Evolutionary conservation across 768 basidiomycete species (phyloP).

Genomic region (Mycena sanguinolenta): DNA sequence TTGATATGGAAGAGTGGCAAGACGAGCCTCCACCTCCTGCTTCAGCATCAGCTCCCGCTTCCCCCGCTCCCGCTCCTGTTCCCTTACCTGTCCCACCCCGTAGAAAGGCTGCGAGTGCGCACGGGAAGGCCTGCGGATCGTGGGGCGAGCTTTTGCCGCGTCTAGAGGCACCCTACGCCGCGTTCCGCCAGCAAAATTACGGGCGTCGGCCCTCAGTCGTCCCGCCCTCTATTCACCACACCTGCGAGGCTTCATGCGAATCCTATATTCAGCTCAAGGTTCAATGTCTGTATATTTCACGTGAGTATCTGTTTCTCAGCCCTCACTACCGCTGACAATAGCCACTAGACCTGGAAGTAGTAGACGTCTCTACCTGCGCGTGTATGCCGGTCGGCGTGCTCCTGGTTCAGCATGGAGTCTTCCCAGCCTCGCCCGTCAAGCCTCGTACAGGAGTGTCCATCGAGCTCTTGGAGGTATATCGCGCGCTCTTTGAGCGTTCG

Average conservation of each 20-base stretch:
- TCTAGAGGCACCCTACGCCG: not conserved
- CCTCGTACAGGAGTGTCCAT: slow-evolving; percentile 34
- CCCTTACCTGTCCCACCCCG: too few species aligned
- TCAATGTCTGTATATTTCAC: not conserved
- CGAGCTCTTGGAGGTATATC: slow-evolving; percentile 37
- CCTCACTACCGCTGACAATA: not conserved
- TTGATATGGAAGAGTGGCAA: too few species aligned
- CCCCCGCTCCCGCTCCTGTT: too few species aligned
- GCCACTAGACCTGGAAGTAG: not conserved
- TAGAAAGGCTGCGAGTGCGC: too few species aligned
- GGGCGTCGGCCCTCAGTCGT: not conserved
- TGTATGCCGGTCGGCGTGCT: slow-evolving; percentile 23
- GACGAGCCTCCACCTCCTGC: too few species aligned
- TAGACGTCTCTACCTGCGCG: not conserved
- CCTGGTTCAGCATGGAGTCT: slow-evolving; percentile 35
- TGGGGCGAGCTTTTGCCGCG: not conserved
- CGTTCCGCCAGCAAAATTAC: not conserved
- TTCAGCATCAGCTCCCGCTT: too few species aligned
- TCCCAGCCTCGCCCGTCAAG: slow-evolving; percentile 34
- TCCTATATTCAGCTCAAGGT: not conserved
- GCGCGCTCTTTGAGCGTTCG: slow-evolving; percentile 50
- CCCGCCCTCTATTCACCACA: not conserved
- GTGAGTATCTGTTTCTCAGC: too few species aligned
- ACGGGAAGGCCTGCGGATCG: too few species aligned
- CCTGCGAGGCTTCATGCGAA: not conserved